These are phyloP conservation scores for Naematelia aurantialba DNA, from an alignment of 768 basidiomycete genomes.

Conservation along the genomic window DNA sequence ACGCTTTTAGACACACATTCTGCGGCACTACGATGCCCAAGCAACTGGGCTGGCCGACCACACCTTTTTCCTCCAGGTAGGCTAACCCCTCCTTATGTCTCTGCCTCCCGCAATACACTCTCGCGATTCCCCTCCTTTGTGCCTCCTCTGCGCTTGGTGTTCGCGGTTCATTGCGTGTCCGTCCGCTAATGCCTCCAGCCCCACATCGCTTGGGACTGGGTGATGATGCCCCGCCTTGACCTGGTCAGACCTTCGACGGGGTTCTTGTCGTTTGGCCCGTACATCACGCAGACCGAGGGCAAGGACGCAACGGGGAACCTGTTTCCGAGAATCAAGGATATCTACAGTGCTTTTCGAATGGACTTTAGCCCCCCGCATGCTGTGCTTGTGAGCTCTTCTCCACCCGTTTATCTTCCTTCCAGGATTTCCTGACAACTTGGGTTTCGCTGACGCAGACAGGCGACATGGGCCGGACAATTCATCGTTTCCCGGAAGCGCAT, in stretches of 20 bases:
- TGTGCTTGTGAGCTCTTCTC: conserved; percentile 13
- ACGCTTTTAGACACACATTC: conserved; percentile 45
- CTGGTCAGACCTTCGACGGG: conserved; percentile 28
- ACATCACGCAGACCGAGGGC: conserved; percentile 34
- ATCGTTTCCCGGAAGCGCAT: conserved; percentile 42
- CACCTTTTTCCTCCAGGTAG: conserved; percentile 46
- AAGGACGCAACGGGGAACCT: conserved; percentile 33
- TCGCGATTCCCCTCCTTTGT: not conserved
- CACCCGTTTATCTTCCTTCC: conserved; percentile 6
- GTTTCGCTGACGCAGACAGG: conserved; percentile 10
- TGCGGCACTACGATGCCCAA: conserved; percentile 34
- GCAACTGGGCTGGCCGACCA: conserved; percentile 32
- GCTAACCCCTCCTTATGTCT: not conserved
- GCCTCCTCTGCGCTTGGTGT: not conserved
- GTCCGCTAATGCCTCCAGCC: conserved; percentile 16
- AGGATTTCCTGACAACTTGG: not conserved
- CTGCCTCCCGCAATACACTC: not conserved
- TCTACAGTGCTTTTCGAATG: conserved; percentile 44
- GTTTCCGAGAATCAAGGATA: conserved; percentile 41
- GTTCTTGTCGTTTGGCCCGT: conserved; percentile 48
- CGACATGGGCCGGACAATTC: conserved; percentile 48
- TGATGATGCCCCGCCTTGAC: conserved; percentile 36
- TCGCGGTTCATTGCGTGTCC: not conserved
- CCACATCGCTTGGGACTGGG: conserved; percentile 47
- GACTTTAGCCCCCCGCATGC: conserved; percentile 39